These are phyloP conservation scores for Chenopodium quinoa DNA, from an alignment of 148 eudicot genomes.

Conservation along the genomic window DNA sequence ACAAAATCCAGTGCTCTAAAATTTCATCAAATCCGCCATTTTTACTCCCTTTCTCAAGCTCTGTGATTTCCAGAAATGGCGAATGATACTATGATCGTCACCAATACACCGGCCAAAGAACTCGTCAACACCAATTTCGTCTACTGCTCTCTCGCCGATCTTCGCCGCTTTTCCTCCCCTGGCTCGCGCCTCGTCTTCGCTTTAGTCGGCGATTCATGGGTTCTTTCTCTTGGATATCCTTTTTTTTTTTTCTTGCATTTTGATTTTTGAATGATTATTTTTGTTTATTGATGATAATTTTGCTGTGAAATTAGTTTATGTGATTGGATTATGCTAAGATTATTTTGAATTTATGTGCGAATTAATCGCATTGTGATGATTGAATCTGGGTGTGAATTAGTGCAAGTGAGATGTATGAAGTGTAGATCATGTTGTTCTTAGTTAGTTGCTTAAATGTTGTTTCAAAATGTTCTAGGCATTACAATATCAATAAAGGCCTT, in stretches of 20 bases:
- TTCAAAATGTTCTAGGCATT: not conserved
- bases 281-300: no score
- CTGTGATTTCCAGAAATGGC: constrained; percentile 23
- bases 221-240: not conserved
- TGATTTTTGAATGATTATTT: no score
- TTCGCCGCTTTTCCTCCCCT: not conserved
- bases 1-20: no score
- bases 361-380: not conserved
- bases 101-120: constrained; percentile 64
- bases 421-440: not conserved
- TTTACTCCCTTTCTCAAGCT: not conserved
- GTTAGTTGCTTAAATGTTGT: not conserved
- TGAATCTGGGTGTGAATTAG: not conserved
- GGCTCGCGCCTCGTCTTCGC: not conserved
- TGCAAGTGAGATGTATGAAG: not conserved
- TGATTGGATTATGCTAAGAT: not conserved
- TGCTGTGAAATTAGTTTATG: not conserved
- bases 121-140: constrained; percentile 63
- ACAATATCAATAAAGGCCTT: no score
- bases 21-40: not conserved
- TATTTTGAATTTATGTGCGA: not conserved
- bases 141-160: constrained; percentile 46
- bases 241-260: not conserved
- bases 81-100: constrained; percentile 56
- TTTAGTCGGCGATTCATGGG: constrained; percentile 8